Evolutionary conservation across 164 flowering plant species (phyloP), one percentile per base, ranked within the genome.

Genomic region (Vitis rotundifolia): DNA sequence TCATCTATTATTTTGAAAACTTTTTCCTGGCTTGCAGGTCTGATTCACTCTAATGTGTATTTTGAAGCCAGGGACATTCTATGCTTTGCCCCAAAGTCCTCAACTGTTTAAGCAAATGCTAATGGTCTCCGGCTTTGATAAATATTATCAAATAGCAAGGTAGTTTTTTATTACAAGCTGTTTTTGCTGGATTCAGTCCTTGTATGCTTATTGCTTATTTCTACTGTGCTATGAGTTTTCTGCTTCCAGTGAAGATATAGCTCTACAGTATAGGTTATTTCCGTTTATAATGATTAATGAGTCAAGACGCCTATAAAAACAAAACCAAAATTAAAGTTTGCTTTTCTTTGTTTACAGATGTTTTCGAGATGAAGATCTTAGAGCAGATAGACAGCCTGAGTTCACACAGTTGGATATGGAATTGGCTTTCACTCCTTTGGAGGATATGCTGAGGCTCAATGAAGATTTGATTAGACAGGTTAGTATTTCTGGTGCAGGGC

Each of bases 341-440:
- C 22, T 51, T 56, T 63, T 67, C 50, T 57, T 64, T 37, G 6
- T 31, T 54, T 63, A 26, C 84, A 91, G 99, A 77, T 94, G 99
- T 76, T 94, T 94, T 62, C 87, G 97, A 51, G 97, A 94, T 87
- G 99, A 94, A 81, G 99, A 92, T 82, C 80, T 92, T 54, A 86
- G 98, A 73, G 95, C 97, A 13, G 97, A 94, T 83, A 85, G 97
- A 66, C 98, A 94, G 64, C 98, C 97, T 44, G 99, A 94, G 77
- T 94, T 94, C 84, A 92, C 99, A 13, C 99, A 94, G 68, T 89
- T 94, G 19, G 97, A 94, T 86, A 88, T 94, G 91, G 99, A 92
- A 77, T 56, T 94, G 82, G 92, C 99, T 67, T 94, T 94, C 75
- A 86, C 82, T 73, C 91, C 99, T 59, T 57, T 92, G 74, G 97